These are phyloP conservation scores for Persicaria tinctoria DNA, from an alignment of 148 eudicot species.

Conservation along the genomic window DNA sequence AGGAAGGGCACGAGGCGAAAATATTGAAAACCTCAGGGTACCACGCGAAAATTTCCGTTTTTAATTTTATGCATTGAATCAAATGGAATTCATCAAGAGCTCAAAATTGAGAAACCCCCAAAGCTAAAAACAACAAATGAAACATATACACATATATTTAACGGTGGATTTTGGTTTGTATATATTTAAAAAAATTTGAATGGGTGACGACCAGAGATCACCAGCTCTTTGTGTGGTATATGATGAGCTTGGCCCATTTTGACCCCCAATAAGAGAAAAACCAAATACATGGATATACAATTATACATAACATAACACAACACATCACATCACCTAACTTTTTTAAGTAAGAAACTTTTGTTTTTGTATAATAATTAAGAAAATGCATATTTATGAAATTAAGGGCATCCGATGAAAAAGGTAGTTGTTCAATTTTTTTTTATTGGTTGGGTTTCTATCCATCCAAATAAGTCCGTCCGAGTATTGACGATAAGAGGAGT, in stretches of 20 bases:
- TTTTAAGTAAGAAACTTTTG: neutral
- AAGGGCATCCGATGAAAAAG: neutral
- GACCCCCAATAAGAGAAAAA: neutral
- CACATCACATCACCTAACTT: neutral
- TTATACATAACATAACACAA: neutral
- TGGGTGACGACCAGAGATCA: neutral
- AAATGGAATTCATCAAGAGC: neutral
- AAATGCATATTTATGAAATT: neutral
- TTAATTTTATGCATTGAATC: neutral
- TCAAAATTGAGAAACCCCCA: neutral
- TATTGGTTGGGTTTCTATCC: no score
- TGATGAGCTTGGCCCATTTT: neutral
- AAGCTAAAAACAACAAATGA: constrained; percentile 7
- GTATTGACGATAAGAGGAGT: no score
- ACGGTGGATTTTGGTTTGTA: neutral
- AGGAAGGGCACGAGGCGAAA: no score
- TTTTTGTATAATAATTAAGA: neutral
- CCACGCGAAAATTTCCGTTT: no score
- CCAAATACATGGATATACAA: neutral
- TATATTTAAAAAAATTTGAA: neutral
- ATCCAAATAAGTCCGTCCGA: no score
- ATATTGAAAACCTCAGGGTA: no score
- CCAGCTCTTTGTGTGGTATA: neutral
- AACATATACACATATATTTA: neutral
- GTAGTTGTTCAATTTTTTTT: no score